Percentiles rank a stretch among this genome's conserved stretches.
phyloP scores from a whole-genome alignment of 78 protist species.

The Dictyostelium intermedium region DNA sequence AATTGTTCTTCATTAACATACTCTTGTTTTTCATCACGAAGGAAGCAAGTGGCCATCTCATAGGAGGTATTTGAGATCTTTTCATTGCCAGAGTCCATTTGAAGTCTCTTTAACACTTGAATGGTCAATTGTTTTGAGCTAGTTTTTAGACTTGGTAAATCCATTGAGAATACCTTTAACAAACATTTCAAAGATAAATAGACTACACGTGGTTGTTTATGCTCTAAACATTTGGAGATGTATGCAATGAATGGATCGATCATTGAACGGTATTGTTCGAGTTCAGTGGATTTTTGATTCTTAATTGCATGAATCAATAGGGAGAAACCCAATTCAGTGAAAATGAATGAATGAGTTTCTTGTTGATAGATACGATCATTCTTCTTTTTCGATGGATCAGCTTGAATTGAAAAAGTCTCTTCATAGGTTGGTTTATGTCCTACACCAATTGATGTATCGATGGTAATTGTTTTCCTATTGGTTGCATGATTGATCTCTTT shows the following conservation, averaged over 20 bases:
- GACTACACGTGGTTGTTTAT: constrained; percentile 35
- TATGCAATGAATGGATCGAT: constrained; percentile 48
- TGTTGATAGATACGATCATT: neutral
- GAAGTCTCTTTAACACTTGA: constrained; percentile 17
- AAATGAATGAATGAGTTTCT: neutral
- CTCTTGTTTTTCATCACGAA: neutral
- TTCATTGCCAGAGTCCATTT: constrained; percentile 29
- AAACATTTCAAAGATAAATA: constrained; percentile 49
- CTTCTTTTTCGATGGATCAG: constrained; percentile 4
- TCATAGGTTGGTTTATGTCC: constrained; percentile 27
- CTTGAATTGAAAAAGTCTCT: constrained; percentile 55
- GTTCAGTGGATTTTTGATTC: neutral
- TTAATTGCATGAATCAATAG: constrained; percentile 2
- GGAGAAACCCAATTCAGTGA: constrained; percentile 12
- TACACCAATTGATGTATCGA: neutral
- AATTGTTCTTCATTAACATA: constrained; percentile 29
- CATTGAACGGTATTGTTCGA: constrained; percentile 4
- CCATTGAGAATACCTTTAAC: neutral
- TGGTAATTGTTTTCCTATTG: neutral
- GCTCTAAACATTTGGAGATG: constrained; percentile 13
- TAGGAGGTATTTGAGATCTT: constrained; percentile 11
- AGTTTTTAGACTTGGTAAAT: constrained; percentile 6
- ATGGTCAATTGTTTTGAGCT: neutral
- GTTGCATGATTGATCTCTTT: neutral
- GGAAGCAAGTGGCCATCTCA: neutral